Base-by-base conservation (phyloP, 768 basidiomycete species). In the Mycena kentingensis region DNA sequence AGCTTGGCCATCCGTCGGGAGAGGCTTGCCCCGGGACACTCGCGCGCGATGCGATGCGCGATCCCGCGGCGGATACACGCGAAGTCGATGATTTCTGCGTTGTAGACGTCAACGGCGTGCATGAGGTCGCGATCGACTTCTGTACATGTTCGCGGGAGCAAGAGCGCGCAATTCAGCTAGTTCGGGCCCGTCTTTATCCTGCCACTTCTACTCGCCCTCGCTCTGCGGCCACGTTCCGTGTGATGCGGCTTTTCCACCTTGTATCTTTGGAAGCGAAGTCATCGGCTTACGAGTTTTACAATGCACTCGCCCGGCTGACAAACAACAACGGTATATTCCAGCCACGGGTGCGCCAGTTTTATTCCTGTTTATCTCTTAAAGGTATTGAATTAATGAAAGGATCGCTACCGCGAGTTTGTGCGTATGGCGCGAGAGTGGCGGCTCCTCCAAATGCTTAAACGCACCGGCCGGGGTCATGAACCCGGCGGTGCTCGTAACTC, bases 261-360 rank as follows among this genome's bases (percentile, higher is more conserved):
- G 49, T 70, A 2, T 63, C 63, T 0, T 64, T 72, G 13, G 61
- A 69, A 31, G 67, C 65, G 0, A 75, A 75, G 45, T 25, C 64
- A 0, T 70, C 67, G 0, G 60, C 49, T 0, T 73, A 60, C 28
- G 67, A 73, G 28, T 75, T 66, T 51, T 75, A 72, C 46, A 52
- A 53, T 1, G 31, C 63, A 0, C 42, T 75, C 1, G 55, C 36
- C 2, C 52, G 62, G 6, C 29, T 49, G n/a, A 69, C 68, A 0
- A 66, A 74, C 37, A 75, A 73, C 43, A 67, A 62, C 5, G 67
- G 69, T 0, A 50, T 60, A 1, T 28, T 16, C 21, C 19, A 19
- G 2, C 46, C 44, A 11, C 49, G 54, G 21, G 63, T 66, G 48
- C 44, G 60, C 54, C 11, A 26, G 38, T 22, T 16, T 25, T 26